Percentiles rank a stretch among this genome's conserved stretches.
phyloP scores from a whole-genome alignment of 176 grass and related monocot genomes.

The Aechmea fasciata region DNA sequence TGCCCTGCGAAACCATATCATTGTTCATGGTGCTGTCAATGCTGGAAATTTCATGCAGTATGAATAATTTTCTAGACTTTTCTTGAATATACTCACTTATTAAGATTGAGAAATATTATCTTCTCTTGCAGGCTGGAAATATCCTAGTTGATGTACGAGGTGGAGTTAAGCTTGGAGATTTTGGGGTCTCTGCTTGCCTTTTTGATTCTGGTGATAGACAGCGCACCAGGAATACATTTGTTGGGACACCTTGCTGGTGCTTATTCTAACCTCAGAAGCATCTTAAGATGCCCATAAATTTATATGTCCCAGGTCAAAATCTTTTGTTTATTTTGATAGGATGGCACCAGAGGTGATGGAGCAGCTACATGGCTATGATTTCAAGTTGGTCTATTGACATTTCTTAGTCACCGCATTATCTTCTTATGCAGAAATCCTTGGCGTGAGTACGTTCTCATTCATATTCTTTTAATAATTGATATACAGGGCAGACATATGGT shows the following conservation, averaged over 20 bases:
- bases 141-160: slow-evolving; percentile 73
- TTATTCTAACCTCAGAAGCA: neutral
- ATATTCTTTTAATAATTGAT: slow-evolving; percentile 28
- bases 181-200: slow-evolving; percentile 96
- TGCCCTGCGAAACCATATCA: too few relatives aligned
- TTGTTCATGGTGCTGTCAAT: too few relatives aligned
- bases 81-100: slow-evolving; percentile 4
- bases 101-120: neutral
- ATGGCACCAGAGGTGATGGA: slow-evolving; percentile 98
- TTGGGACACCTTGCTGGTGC: slow-evolving; percentile 97
- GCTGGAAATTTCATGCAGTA: neutral
- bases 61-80: neutral
- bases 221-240: slow-evolving; percentile 83
- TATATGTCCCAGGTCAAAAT: slow-evolving; percentile 13
- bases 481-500: slow-evolving; percentile 96
- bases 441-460: neutral
- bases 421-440: neutral
- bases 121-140: slow-evolving; percentile 75
- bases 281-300: neutral
- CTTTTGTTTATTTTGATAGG: slow-evolving; percentile 39
- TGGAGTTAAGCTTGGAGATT: slow-evolving; percentile 89
- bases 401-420: slow-evolving; percentile 2
- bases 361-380: slow-evolving; percentile 90
- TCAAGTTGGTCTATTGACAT: slow-evolving; percentile 50
- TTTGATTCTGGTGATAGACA: slow-evolving; percentile 89